phyloP scores from a whole-genome alignment of 2,329 filamentous ascomycete species.

The Dothideomycetes sp. region DNA sequence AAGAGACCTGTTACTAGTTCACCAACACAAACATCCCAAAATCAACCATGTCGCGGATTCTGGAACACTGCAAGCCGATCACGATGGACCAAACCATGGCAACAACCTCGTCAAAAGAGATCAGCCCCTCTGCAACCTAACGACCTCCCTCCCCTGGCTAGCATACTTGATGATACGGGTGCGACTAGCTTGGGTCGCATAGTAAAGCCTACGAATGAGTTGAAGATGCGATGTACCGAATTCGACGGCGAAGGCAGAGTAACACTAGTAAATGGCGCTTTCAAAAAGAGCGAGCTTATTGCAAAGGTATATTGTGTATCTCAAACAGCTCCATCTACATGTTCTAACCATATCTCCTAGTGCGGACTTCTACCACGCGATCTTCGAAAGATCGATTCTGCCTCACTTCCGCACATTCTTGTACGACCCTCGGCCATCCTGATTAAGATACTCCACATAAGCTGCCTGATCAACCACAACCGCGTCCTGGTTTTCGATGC shows the following conservation, averaged over 20 bases:
- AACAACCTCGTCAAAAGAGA: constrained; percentile 2
- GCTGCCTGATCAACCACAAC: constrained; percentile 90
- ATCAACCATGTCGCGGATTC: background rate
- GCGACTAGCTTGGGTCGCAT: constrained; percentile 50
- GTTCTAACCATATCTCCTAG: constrained; percentile 33
- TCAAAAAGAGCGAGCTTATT: constrained; percentile 95
- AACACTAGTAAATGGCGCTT: constrained; percentile 86
- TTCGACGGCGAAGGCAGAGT: constrained; percentile 88
- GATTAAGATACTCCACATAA: constrained; percentile 90
- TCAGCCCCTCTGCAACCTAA: constrained; percentile 5
- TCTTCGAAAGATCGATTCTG: constrained; percentile 94
- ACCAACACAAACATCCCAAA: background rate
- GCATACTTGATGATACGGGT: constrained; percentile 48
- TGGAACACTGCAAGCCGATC: constrained; percentile 1
- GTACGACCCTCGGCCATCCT: constrained; percentile 88
- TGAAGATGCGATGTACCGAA: constrained; percentile 85
- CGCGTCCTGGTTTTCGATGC: constrained; percentile 92
- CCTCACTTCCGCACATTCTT: constrained; percentile 87
- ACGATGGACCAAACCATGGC: constrained; percentile 8
- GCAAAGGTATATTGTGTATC: constrained; percentile 79
- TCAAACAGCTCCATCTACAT: no score
- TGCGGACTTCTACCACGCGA: constrained; percentile 90
- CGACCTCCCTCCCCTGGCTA: constrained; percentile 40
- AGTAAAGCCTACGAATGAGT: constrained; percentile 72
- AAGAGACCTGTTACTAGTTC: background rate